Base-by-base conservation (phyloP, 2,329 filamentous ascomycete genomes). In the Colletotrichum musicola region DNA sequence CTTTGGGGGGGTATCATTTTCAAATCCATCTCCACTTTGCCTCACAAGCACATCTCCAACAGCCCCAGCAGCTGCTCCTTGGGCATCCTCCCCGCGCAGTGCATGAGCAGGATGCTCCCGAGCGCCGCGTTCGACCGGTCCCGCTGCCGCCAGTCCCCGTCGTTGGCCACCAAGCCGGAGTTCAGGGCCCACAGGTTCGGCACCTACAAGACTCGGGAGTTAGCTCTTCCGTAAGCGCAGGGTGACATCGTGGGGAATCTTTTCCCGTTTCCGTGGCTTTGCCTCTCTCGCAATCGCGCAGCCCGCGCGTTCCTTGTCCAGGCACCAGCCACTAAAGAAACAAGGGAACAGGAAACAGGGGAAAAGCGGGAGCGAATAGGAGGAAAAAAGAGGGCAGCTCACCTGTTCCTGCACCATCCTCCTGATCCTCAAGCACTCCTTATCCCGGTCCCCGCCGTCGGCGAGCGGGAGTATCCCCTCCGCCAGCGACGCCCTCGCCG, bases 171-270 rank as follows among this genome's bases (percentile, higher is more conserved):
- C 46, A 77, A 61, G 4, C 74, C 72, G 70, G 73, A 73, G 13
- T 72, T 71, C 35, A 77, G 49, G 5, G 73, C 69, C 76, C 76
- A 77, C 0, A 74, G 70, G 40, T 73, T 74, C 1, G 76, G 75
- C 1, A 74, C 40, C 74, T 76, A 30, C 2, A 6, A 30, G 22
- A 25, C 4, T 4, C 22, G 22, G 22, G 22, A 25, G 22, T 25
- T 25, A 25, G 22, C 22, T 4, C 22, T 25, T 25, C 22, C 22
- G 22, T 25, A 25, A 25, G 22, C 22, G 22, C 22, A 25, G 22
- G 22, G 22, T 25, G 22, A 25, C 22, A 25, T 25, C 22, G 22
- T 25, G 22, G 22, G 22, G 4, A 25, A 25, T 4, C 4, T 4
- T 25, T 4, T 25, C 22, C 22, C 22, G 22, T 25, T 25, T 14